Percentiles rank a stretch among this genome's conserved stretches.
Conservation (phyloP, 352 stramenopile genomes). For the Globisporangium parvum region DNA sequence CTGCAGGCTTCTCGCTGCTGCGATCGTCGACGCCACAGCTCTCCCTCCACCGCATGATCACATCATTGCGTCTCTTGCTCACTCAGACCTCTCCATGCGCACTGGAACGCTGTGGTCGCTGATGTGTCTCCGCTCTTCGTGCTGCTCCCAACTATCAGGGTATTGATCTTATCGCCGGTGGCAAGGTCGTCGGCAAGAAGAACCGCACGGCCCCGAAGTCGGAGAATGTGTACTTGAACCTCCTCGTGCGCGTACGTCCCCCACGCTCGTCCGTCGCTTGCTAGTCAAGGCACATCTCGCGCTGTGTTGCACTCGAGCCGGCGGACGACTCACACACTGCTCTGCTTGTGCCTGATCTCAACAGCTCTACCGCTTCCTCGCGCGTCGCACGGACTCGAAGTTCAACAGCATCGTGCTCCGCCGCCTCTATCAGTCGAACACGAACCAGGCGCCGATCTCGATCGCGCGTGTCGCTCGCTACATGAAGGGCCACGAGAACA, state of each 20-base stretch:
- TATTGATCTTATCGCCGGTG: conserved; percentile 99
- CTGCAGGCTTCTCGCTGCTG: not conserved
- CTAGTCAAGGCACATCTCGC: no score
- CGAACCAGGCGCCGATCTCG: conserved; percentile 97
- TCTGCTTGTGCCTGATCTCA: no score
- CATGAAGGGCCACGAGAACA: conserved; percentile 98
- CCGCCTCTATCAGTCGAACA: conserved; percentile 99
- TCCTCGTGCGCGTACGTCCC: conserved; percentile 91
- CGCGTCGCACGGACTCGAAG: conserved; percentile 96
- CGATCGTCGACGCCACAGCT: conserved; percentile 3
- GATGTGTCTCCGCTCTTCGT: conserved; percentile 1
- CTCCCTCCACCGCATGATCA: conserved; percentile 2
- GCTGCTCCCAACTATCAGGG: conserved; percentile 51
- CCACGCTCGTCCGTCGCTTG: not conserved
- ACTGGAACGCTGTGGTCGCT: conserved; percentile 3
- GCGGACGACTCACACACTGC: not conserved
- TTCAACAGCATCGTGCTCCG: conserved; percentile 98
- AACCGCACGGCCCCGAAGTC: conserved; percentile 97
- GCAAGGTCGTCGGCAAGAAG: conserved; percentile 97
- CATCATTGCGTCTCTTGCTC: not conserved
- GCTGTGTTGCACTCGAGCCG: not conserved
- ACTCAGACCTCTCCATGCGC: not conserved
- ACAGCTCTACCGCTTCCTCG: conserved; percentile 95
- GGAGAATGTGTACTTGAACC: conserved; percentile 98
- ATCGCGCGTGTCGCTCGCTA: conserved; percentile 95